Evolutionary conservation across 208 protist species (phyloP), one percentile per base, ranked within the genome.

Genomic region (Crithidia bombi): DNA sequence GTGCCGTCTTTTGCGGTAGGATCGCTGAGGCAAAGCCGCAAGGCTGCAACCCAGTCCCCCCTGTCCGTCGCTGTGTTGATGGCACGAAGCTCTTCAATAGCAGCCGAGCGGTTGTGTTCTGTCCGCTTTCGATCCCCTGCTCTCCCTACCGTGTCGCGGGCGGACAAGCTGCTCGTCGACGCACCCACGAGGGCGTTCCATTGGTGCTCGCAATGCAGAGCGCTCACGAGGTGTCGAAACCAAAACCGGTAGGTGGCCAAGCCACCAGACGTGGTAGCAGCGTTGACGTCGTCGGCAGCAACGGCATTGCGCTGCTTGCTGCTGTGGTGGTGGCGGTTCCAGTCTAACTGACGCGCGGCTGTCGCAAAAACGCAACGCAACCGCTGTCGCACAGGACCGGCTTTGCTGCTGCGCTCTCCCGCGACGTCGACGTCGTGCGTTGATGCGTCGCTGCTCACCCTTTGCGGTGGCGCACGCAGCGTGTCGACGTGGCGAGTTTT

Each of bases 41-140:
- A 46, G 10, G 89, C 83, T 10, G 61, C 28, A 19, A 36, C 76
- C 88, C 88, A 93, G 56, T 91, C 79, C 21, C 85, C 72, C 9
- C 23, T 26, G 56, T 82, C 72, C 44, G 86, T 89, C 32, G 64
- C 72, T 6, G n/a, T 38, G 52, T 88, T 73, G 43, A 93, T 61
- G 23, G 76, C 64, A 4, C 36, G 70, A 4, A 69, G 49, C 36
- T 28, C 19, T 14, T 5, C 30, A 5, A 54, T n/a, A 10, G 44
- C 32, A 14, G 6, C 32, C 21, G 41, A n/a, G n/a, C 30, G 25
- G 38, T 9, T 43, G 6, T 57, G n/a, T n/a, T n/a, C 14, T 5
- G 0, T 19, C 0, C 47, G 47, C 47, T 3, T 3, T 32, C 15
- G 25, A 52, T 30, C 30, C 25, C 21, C 17, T 49, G 11, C n/a